A percentile compares a stretch with the other conserved stretches of the same genome.
phyloP scores from a whole-genome alignment of 2,329 filamentous ascomycete species.

The Monilinia laxa region DNA sequence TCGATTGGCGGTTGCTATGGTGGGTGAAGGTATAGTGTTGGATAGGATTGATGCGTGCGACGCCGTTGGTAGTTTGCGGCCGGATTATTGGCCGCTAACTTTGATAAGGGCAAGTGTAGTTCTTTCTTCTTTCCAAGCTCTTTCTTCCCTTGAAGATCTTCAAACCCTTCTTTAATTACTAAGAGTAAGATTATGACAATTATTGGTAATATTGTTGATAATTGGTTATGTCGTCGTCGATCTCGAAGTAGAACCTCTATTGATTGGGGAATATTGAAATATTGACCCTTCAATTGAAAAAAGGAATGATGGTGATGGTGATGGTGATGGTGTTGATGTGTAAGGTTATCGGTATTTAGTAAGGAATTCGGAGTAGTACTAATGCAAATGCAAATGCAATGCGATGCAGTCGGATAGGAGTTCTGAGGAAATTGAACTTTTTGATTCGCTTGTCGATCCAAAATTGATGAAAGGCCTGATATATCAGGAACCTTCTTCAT shows the following conservation, averaged over 20 bases:
- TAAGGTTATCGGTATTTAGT: conserved; percentile 2
- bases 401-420: conserved; percentile 24
- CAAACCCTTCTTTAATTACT: neutral
- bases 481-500: conserved; percentile 14
- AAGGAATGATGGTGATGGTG: neutral
- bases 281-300: conserved; percentile 7
- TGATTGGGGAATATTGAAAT: conserved; percentile 12
- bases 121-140: neutral
- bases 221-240: neutral
- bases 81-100: conserved; percentile 19
- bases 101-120: conserved; percentile 4
- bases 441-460: conserved; percentile 21
- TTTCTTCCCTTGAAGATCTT: neutral
- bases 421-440: conserved; percentile 20
- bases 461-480: conserved; percentile 24
- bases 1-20: conserved; percentile 28
- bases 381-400: conserved; percentile 16
- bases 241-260: neutral
- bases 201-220: neutral
- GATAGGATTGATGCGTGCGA: conserved; percentile 34
- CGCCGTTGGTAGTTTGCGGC: conserved; percentile 37
- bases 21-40: conserved; percentile 27
- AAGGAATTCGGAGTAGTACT: conserved; percentile 3
- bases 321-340: too few species aligned
- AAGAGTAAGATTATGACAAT: neutral